A percentile compares a stretch with the other conserved stretches of the same genome.
Conservation (phyloP, 139 green algal genomes). For the Diplosphaera chodatii region DNA sequence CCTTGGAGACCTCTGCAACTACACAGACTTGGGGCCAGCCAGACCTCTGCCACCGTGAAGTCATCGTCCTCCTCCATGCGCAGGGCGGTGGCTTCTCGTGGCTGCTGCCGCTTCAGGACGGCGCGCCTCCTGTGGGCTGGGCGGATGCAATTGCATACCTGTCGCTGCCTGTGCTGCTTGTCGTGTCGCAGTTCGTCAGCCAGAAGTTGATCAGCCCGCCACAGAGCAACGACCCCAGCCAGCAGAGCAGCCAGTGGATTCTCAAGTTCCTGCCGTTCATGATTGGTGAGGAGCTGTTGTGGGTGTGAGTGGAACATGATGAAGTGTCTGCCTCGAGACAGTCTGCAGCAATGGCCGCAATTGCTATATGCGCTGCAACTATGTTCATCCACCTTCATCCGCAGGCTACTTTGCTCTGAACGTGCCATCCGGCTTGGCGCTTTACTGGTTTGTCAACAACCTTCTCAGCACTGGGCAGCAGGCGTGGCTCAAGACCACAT, state of each 20-base stretch:
- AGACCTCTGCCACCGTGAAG: too few species aligned
- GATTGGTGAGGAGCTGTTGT: slow-evolving; percentile 56
- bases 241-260: slow-evolving; percentile 75
- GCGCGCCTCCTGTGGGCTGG: slow-evolving; percentile 63
- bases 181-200: slow-evolving; percentile 64
- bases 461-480: slow-evolving; percentile 86
- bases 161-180: slow-evolving; percentile 57
- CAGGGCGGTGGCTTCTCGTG: slow-evolving; percentile 58
- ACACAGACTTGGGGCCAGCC: too few species aligned
- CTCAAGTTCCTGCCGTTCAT: slow-evolving; percentile 97
- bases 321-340: too few species aligned
- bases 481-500: slow-evolving; percentile 13
- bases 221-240: slow-evolving; percentile 50
- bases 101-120: slow-evolving; percentile 64
- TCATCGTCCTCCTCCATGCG: too few species aligned
- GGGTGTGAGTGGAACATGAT: too few species aligned
- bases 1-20: too few species aligned
- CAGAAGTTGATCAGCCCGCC: slow-evolving; percentile 70
- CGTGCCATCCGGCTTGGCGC: slow-evolving; percentile 89
- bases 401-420: slow-evolving; percentile 97
- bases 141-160: slow-evolving; percentile 58
- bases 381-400: background rate
- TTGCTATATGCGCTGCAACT: too few species aligned
- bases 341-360: too few species aligned
- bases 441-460: slow-evolving; percentile 99